Evolutionary conservation across 352 stramenopile genomes (phyloP), one percentile per base, ranked within the genome.

Genomic region (Pythium plurisporium): DNA sequence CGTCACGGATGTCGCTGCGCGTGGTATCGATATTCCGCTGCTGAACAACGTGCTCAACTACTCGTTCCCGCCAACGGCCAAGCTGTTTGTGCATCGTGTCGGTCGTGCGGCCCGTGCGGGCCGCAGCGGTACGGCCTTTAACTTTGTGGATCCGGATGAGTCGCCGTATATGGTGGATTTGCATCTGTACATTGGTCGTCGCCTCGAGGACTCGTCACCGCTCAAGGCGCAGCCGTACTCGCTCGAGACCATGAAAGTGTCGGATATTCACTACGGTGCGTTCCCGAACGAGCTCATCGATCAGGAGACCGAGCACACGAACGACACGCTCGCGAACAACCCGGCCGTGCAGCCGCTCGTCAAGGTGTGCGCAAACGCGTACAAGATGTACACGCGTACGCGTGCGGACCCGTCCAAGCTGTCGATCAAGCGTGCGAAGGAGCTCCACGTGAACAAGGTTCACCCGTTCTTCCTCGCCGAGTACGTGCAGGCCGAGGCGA

Each of bases 161-260:
- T 73, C 98, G 45, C 94, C 97, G 12, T 99, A 99, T 74, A 98
- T 99, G 91, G 87, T 99, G 22, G 97, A 99, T 69, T 61, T 99
- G 31, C 89, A 98, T 67, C 57, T 98, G 38, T 99, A 98, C 73
- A 86, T 99, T 33, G 95, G 94, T 37, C 86, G 87, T 2, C 82
- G 82, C 17, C 70, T 92, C 25, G 82, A 87, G 23, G 82, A 91
- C 58, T 91, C 82, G 25, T 83, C 74, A 5, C 86, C 82, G 0
- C 62, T 72, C 27, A 72, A 72, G 8, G 68, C 66, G 6, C 70
- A 74, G 60, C 71, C 81, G 12, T 99, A 99, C 78, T 86, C 74
- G 4, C 69, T 99, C 4, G 64, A 72, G 31, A 83, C 91, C 15
- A 99, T 99, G 95, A 95, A 85, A 27, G 94, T 98, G 2, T 68